Base-by-base conservation (phyloP, 148 eudicot species). In the Cornus suecica region DNA sequence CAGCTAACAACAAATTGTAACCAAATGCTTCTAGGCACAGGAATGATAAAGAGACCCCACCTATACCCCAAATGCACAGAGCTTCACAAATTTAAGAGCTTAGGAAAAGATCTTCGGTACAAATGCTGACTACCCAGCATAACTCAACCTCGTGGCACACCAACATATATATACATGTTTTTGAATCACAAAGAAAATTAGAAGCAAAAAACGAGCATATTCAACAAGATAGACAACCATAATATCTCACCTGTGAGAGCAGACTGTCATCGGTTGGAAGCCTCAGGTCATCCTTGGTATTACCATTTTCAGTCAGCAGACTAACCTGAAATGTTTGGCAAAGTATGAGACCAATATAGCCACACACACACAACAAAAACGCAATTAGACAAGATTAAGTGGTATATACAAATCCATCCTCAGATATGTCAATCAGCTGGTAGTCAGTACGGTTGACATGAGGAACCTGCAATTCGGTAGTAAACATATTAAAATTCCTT, bases 201-300 rank as follows among this genome's bases (percentile, higher is more conserved):
- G 18, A 16, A 16, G 18, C 15, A 48, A 11, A 48, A 37, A 10
- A 52, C 45, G 45, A 45, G 73, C 11, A 58, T 58, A 5, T 20
- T 4, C 25, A 58, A 58, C 4, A 20, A 58, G 0, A 28, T 27
- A 10, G 1, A 76, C 26, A 5, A 22, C 4, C 10, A 24, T 6
- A 64, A 31, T 1, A 25, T 61, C 86, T 8, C 45, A 90, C 94
- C 92, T 87, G 92, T 26, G 84, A 70, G 37, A 84, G 84, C 77
- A 90, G 86, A 73, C 28, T 48, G 0, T 90, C 92, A 76, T 90
- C 92, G 56, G 87, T 80, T 34, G 94, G 94, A 75, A 90, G 92
- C 87, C 76, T 88, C 69, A 90, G 87, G 77, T 90, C 94, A 86
- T 90, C 94, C 84, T 90, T 90, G 9, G 94, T 90, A 71, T 79